These are phyloP conservation scores for Solanum ossicruentum DNA, from an alignment of 257 asterid genomes.

Conservation along the genomic window DNA sequence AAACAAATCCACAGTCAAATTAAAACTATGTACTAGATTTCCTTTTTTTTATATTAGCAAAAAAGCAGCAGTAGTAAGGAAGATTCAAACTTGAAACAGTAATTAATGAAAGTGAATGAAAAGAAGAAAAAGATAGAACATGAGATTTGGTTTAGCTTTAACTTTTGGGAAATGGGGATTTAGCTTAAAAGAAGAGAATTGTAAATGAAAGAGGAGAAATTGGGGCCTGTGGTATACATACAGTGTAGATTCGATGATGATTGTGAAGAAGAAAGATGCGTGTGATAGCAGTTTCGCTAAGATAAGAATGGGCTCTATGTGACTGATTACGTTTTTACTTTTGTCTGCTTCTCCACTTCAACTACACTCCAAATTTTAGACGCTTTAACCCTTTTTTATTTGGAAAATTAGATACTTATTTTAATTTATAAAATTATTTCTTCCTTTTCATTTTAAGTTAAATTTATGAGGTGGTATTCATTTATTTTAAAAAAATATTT, in stretches of 20 bases:
- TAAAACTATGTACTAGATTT: not conserved
- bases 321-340: not conserved
- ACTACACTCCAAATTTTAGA: fast-evolving
- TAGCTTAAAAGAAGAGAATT: conserved; percentile 3
- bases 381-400: too few relatives aligned
- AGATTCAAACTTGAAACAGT: not conserved
- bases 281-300: not conserved
- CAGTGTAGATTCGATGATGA: not conserved
- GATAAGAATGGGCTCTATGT: not conserved
- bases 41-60: not conserved
- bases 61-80: not conserved
- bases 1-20: not conserved
- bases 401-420: too few relatives aligned
- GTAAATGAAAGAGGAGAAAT: not conserved
- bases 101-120: not conserved
- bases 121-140: not conserved
- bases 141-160: not conserved
- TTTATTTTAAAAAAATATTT: too few relatives aligned
- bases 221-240: not conserved
- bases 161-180: not conserved
- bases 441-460: too few relatives aligned
- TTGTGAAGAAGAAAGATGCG: not conserved
- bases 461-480: too few relatives aligned
- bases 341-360: not conserved
- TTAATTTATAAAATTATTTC: too few relatives aligned